Percentiles rank a stretch among this genome's conserved stretches.
Evolutionary conservation across 257 asterid genomes (phyloP).

Genomic region (Anisodus tanguticus): DNA sequence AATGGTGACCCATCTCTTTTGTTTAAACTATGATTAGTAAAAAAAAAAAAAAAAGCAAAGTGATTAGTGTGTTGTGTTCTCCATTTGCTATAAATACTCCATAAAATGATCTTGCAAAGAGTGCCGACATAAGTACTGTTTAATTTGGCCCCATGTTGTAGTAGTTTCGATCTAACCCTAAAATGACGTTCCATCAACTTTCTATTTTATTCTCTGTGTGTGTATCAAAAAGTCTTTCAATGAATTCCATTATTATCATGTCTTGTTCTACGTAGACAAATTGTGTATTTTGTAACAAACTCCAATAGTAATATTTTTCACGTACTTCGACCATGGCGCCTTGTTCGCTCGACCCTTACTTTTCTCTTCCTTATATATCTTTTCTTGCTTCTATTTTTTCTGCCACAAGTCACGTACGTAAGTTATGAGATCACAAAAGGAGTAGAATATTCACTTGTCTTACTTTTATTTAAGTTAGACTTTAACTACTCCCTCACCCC

Average conservation of each 20-base stretch:
- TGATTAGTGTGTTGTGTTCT: not conserved
- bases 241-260: not conserved
- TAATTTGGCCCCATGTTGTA: conserved; percentile 50
- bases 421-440: not conserved
- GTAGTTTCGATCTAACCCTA: conserved; percentile 77
- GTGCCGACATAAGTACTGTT: conserved; percentile 49
- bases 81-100: conserved; percentile 25
- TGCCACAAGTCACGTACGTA: conserved; percentile 19
- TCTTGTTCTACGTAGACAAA: conserved; percentile 51
- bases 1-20: conserved; percentile 80
- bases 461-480: conserved; percentile 3
- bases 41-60: not conserved
- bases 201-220: not conserved
- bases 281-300: conserved; percentile 51
- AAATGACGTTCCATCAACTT: conserved; percentile 83
- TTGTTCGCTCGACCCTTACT: conserved; percentile 16
- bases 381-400: not conserved
- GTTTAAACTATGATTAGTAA: not conserved
- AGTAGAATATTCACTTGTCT: not conserved
- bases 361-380: not conserved
- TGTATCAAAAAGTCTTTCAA: not conserved
- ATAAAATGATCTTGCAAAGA: conserved; percentile 36
- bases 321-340: conserved; percentile 31
- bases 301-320: conserved; percentile 29
- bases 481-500: too few species aligned